A percentile compares a stretch with the other conserved stretches of the same genome.
These are phyloP conservation scores for Mortierella antarctica DNA, from an alignment of 192 early-diverging fungal genomes.

Conservation along the genomic window DNA sequence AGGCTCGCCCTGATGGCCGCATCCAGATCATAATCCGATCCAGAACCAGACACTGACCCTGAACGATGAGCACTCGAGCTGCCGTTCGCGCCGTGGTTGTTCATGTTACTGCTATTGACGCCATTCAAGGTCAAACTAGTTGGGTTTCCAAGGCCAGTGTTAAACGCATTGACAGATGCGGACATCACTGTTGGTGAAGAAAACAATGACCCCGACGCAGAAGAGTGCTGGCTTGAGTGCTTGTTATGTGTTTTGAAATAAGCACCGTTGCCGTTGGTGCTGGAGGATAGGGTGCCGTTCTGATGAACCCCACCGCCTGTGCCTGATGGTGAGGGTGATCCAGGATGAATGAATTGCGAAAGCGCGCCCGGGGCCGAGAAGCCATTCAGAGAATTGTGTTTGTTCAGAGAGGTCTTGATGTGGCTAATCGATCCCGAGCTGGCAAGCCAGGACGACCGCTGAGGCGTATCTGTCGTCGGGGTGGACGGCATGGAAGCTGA, in stretches of 20 bases:
- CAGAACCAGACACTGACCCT: not conserved
- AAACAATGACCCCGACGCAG: conserved; percentile 35
- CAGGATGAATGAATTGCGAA: conserved; percentile 51
- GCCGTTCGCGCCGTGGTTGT: not conserved
- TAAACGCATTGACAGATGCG: conserved; percentile 49
- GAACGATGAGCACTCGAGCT: conserved; percentile 2
- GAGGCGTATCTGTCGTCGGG: conserved; percentile 14
- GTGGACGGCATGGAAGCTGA: conserved; percentile 30
- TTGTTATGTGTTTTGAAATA: conserved; percentile 52
- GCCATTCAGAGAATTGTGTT: conserved; percentile 38
- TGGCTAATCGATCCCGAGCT: conserved; percentile 51
- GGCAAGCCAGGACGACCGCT: conserved; percentile 40
- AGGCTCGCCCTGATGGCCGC: conserved; percentile 38
- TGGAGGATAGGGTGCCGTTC: conserved; percentile 24
- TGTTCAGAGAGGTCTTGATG: conserved; percentile 27
- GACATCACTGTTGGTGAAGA: conserved; percentile 50
- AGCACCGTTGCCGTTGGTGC: conserved; percentile 3
- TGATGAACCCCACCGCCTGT: not conserved
- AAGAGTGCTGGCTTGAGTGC: conserved; percentile 45
- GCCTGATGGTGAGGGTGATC: conserved; percentile 28
- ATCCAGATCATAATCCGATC: conserved; percentile 26
- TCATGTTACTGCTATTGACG: conserved; percentile 1
- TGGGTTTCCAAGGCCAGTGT: conserved; percentile 38
- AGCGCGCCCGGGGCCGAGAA: conserved; percentile 48
- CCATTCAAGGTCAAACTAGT: conserved; percentile 39